Base-by-base conservation (phyloP, 2,329 filamentous ascomycete species). In the Cladophialophora immunda region DNA sequence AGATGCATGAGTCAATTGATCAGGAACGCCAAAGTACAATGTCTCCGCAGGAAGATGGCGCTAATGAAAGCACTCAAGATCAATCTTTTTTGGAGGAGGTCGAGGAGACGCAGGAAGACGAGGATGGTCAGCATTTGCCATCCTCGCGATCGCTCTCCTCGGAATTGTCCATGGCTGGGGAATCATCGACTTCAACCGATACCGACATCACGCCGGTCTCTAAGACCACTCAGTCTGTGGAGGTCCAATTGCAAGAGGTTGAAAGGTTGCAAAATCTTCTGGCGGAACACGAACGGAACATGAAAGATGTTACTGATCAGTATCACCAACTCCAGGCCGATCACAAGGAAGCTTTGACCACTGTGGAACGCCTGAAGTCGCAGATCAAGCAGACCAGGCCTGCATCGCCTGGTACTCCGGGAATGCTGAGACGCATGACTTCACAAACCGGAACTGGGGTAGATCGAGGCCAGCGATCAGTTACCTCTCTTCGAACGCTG, bases 61-160 rank as follows among this genome's bases (percentile, higher is more conserved):
- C 87, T 65, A 65, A 71, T 25, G 59, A 61, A 22, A 54, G 8
- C 77, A 79, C 9, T 75, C 85, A 91, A 25, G 91, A 92, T 13
- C 86, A 88, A 64, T 94, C 93, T 85, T 95, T 95, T 89, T 90
- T 95, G 87, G 93, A 89, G 69, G 90, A 93, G 76, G 83, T 85
- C 74, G 58, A 61, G 19, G 87, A 89, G 59, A 38, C 62, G 53
- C 90, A 87, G 81, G 90, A 89, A 76, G 82, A 87, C 78, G 93
- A 90, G 81, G 86, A 89, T 85, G 82, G 81, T 72, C 81, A 83
- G 79, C 88, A 88, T 80, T 85, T 83, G 76, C 92, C 91, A 80
- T 94, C 92, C 75, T 94, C 93, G 82, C 93, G 90, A 79, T 97
- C 93, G 76, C 90, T 97, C 73, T 97, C 93, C 72, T 95, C 93